Evolutionary conservation across 345 rosid species (phyloP), one percentile per base, ranked within the genome.

Genomic region (Citrus medica): DNA sequence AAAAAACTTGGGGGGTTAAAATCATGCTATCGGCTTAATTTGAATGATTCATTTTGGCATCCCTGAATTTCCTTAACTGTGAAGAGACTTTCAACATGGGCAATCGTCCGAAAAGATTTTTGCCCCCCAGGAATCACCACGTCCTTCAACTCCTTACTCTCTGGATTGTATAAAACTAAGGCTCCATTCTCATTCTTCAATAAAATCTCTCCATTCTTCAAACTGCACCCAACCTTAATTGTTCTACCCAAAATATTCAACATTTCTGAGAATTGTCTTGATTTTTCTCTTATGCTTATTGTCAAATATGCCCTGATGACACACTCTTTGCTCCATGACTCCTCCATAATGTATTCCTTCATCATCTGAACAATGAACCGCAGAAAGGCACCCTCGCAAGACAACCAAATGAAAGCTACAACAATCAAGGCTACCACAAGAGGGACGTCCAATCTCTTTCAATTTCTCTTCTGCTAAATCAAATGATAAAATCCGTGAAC

Each of bases 381-480:
- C 59, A 27, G 79, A 68, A 42, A 77, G 74, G 40, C 74, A 69
- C 24, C 56, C 70, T 16, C 58, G 69, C 9, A 61, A 28, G 22
- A 53, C 79, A 6, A 53, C 55, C 48, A 76, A 30, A n/a, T 14
- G 35, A 14, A n/a, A 60, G 7, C 16, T n/a, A 42, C 64, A 1
- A 30, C 67, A 7, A 22, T 12, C 51, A 10, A 19, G 3, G 42
- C 64, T 13, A 30, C 67, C 17, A 6, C 63, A 10, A 19, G 14
- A 14, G 14, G 73, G 79, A 19, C 13, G 38, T 30, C 4, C 51
- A 21, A 55, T 33, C 33, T 19, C 64, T 5, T 10, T 9, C 38
- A 76, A 37, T 12, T 33, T 42, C n/a, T 65, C 73, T 4, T 32
- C 53, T 3, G 40, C 79, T 5, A 76, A 19, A 22, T 76, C 73